Percentiles rank a stretch among this genome's conserved stretches.
phyloP scores from a whole-genome alignment of 1,139 yeast species.

The Blastobotrys elegans region DNA sequence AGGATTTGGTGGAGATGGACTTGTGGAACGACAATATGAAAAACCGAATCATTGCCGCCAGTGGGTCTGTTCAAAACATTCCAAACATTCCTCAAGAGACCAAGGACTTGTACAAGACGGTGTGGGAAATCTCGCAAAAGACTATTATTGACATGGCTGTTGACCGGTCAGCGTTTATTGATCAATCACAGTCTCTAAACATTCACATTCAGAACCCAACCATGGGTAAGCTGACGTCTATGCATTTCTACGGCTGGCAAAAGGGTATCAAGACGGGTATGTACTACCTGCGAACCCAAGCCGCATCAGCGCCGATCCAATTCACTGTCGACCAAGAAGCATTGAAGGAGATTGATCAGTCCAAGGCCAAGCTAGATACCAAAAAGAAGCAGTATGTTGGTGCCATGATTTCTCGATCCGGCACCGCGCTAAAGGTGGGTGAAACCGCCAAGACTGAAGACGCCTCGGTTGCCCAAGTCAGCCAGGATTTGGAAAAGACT shows the following conservation, averaged over 20 bases:
- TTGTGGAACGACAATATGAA: slow-evolving; percentile 80
- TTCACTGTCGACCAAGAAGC: slow-evolving; percentile 71
- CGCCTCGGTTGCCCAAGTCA: neutral
- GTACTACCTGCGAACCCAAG: slow-evolving; percentile 94
- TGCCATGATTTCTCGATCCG: slow-evolving; percentile 5
- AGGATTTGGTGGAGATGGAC: slow-evolving; percentile 78
- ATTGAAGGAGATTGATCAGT: slow-evolving; percentile 36
- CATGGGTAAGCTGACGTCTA: slow-evolving; percentile 89
- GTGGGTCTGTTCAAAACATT: slow-evolving; percentile 82
- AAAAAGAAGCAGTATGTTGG: slow-evolving; percentile 34
- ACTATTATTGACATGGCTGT: slow-evolving; percentile 91
- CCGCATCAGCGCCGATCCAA: slow-evolving; percentile 91
- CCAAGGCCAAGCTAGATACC: slow-evolving; percentile 27
- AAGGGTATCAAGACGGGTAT: slow-evolving; percentile 96
- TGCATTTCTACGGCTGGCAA: slow-evolving; percentile 98
- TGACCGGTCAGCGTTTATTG: slow-evolving; percentile 88
- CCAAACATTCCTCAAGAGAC: slow-evolving; percentile 71
- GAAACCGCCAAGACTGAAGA: neutral
- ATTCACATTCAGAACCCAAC: slow-evolving; percentile 83
- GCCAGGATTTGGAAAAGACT: neutral
- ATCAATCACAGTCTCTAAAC: slow-evolving; percentile 91
- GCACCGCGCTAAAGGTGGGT: slow-evolving; percentile 2
- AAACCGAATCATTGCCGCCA: slow-evolving; percentile 68
- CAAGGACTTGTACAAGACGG: slow-evolving; percentile 82
- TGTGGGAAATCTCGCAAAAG: slow-evolving; percentile 94